Base-by-base conservation (phyloP, 495 filamentous ascomycete genomes). In the Penicillium arizonense region DNA sequence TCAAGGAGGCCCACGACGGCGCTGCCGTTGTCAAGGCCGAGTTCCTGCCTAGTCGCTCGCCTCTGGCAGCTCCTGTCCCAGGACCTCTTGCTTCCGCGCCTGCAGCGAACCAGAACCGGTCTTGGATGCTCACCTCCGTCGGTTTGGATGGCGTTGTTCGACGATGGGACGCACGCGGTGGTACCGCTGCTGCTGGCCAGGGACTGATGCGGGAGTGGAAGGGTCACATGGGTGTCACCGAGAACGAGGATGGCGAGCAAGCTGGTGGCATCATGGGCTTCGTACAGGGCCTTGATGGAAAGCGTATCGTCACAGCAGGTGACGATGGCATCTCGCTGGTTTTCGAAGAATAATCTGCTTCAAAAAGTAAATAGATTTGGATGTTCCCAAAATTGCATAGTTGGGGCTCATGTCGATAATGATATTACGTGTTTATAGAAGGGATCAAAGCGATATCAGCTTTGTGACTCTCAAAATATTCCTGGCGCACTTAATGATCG, bases 1-100 rank as follows among this genome's bases (percentile, higher is more conserved):
- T 96, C 48, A 72, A 76, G 49, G 88, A 86, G 30, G 94, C 90
- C 6, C 69, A 97, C 68, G 85, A 91, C 18, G 93, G 87, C 33
- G 82, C 77, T 55, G 82, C 87, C 12, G 89, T 97, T 11, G 92
- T 97, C 47, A 91, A 94, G 72, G 85, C 97, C 8, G 92, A 96
- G 53, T 99, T 97, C 69, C 77, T 92, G 20, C 75, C 77, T 47
- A 74, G 71, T 55, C 44, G 58, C 28, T 41, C 63, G 7, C 53
- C 61, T 36, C 28, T 60, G 24, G 47, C 66, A 40, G 36, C 64
- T 37, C 13, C 63, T 30, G 62, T 63, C 21, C 61, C 64, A 12
- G 58, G 61, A 14, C 44, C 64, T 24, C 44, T 65, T 26, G 56
- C 62, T 7, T 44, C 61, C 45, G 53, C 71, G 50, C 39, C 64